Base-by-base conservation (phyloP, 163 green algal species). In the Scenedesmus sp. region DNA sequence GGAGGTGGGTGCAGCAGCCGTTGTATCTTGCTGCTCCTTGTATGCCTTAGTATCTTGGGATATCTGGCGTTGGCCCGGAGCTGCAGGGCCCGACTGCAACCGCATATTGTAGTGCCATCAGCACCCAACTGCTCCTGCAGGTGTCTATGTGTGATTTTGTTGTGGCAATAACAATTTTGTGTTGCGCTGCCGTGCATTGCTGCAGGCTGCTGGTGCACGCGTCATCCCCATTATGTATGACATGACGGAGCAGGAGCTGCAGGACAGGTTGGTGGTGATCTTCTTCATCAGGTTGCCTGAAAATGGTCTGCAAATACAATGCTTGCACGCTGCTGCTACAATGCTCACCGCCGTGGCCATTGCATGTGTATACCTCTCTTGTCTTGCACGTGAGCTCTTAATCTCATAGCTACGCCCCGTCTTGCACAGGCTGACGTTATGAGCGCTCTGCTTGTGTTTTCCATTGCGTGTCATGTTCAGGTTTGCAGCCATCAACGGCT, bases 191-290 rank as follows among this genome's bases (percentile, higher is more conserved):
- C 52, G 82, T 84, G 34, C 76, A 23, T 59, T 57, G 34, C 34
- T 23, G 54, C 92, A 96, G 94, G 91, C 92, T 46, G 96, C 97
- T n/a, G 97, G 97, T 2, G 97, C 96, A 0, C 90, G 97, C 3
- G 97, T 96, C 2, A 93, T 98, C 15, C 97, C 97, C 76, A 97
- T 99, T 70, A 87, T 98, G 15, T 96, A 96, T 89, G 97, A 99
- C 94, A 96, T 97, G 94, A 90, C 90, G 3, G 16, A 87, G 0
- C 77, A 95, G 10, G 94, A 98, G 66, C 91, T 98, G 10, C 82
- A 86, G 55, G 52, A 83, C 46, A 92, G 64, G 91, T 94, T 87
- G 15, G 82, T 3, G 34, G 34, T 46, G 0, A 46, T 0, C 34
- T 46, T 46, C 34, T 46, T 46, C 34, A 46, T 46, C 0, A 46